Percentiles rank a stretch among this genome's conserved stretches.
These are phyloP conservation scores for Rhazya stricta DNA, from an alignment of 257 asterid species.

Conservation along the genomic window DNA sequence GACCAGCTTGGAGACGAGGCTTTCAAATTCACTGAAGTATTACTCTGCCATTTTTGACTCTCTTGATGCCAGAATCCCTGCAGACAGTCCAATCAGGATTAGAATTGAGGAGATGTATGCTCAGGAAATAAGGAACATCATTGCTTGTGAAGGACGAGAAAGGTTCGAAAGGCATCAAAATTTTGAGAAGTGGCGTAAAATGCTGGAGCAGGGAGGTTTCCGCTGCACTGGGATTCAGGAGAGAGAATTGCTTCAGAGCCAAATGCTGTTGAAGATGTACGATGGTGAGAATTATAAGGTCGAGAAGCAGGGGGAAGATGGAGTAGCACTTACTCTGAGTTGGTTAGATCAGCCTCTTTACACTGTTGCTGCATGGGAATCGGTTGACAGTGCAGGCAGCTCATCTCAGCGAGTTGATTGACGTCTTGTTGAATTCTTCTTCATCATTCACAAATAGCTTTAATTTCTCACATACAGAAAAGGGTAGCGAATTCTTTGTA, in stretches of 20 bases:
- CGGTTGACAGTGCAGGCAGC: constrained; percentile 52
- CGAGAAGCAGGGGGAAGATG: constrained; percentile 36
- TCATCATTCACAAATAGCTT: constrained; percentile 8
- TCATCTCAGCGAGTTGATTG: constrained; percentile 35
- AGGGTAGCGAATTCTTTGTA: constrained; percentile 41
- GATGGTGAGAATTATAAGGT: constrained; percentile 38
- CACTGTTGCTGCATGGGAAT: constrained; percentile 65
- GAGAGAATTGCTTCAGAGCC: constrained; percentile 65
- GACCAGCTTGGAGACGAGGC: constrained; percentile 45
- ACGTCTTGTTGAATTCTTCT: constrained; percentile 3
- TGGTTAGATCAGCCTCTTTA: constrained; percentile 79
- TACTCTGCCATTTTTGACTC: constrained; percentile 81
- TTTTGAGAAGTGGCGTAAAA: constrained; percentile 50
- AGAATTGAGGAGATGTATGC: constrained; percentile 81
- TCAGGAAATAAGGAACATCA: constrained; percentile 59
- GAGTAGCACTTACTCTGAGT: constrained; percentile 45
- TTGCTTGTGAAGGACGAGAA: constrained; percentile 75
- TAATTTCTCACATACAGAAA: constrained; percentile 23
- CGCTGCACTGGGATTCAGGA: constrained; percentile 41
- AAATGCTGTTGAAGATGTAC: constrained; percentile 79
- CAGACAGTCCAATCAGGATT: constrained; percentile 49
- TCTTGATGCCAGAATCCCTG: constrained; percentile 47
- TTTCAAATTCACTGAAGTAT: constrained; percentile 52
- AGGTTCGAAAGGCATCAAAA: constrained; percentile 71
- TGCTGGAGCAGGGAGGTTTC: constrained; percentile 73